Evolutionary conservation across 129 eudicot species (phyloP), one percentile per base, ranked within the genome.

Genomic region (Flaveria sonorensis): DNA sequence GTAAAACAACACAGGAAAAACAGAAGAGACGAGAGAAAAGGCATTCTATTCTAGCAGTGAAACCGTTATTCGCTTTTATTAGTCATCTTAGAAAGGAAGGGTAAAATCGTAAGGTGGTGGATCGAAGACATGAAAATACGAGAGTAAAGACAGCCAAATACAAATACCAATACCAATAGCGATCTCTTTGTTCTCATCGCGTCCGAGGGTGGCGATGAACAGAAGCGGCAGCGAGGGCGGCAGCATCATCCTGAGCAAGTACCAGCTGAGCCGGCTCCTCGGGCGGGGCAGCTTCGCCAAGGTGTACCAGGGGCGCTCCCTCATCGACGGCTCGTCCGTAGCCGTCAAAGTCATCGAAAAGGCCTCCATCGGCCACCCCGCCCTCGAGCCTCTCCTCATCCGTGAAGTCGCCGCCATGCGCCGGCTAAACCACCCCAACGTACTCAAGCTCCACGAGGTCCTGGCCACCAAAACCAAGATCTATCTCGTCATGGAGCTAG

Each of bases 401-500:
- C 88, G 89, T 1, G 98, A 93, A 64, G 92, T 93, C 16, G 78
- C 90, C 13, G 96, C 97, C 68, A 93, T 93, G 98, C 83, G 91
- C 47, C 87, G 98, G 12, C 83, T 93, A 10, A 79, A 85, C 45
- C 88, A 78, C 71, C 96, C 97, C 1, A 88, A 90, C 84, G 86
- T 93, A 40, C 90, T 93, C 1, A 78, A 76, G 16, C 85, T 93
- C 77, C 82, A 90, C 55, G 97, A 93, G 70, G 96, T 93, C 15
- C 24, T 93, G 75, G 98, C 98, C 0, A 90, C 97, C 0, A 90
- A 81, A 56, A 66, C 92, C 4, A 88, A 90, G 80, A 93, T 93
- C 64, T 90, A 93, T 50, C 82, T 93, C 4, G 97, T 93, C n/a
- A 93, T 90, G 92, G 97, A 93, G 19, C 89, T 90, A n/a, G 98